phyloP scores from a whole-genome alignment of 1,284 basidiomycete species.

The Pseudozyma sp. region DNA sequence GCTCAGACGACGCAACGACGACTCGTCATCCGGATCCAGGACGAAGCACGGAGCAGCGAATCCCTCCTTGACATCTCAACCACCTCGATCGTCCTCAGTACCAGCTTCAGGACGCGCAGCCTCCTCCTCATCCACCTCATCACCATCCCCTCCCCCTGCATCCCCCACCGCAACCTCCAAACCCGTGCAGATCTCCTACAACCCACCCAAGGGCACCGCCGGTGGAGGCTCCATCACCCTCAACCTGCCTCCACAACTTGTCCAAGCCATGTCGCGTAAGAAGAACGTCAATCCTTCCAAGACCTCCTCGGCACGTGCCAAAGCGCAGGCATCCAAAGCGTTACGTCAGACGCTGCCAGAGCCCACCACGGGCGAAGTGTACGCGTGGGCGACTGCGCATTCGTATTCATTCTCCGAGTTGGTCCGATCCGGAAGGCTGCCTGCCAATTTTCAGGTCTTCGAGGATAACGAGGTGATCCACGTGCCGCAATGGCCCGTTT shows the following conservation, averaged over 20 bases:
- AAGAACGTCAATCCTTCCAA: conserved; percentile 28
- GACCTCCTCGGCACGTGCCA: conserved; percentile 42
- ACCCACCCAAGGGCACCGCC: conserved; percentile 26
- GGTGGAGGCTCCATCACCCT: conserved; percentile 46
- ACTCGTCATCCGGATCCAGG: conserved; percentile 2
- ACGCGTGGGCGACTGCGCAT: conserved; percentile 63
- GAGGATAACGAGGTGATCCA: conserved; percentile 66
- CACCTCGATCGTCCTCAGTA: background rate
- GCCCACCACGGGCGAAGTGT: conserved; percentile 52
- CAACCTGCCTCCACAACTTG: conserved; percentile 41
- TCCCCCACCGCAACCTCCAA: conserved; percentile 21
- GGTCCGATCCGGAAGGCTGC: conserved; percentile 50
- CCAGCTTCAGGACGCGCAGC: conserved; percentile 1
- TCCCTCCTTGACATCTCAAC: background rate
- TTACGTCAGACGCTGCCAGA: conserved; percentile 38
- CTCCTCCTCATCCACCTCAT: conserved; percentile 6
- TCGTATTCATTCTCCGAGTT: conserved; percentile 61
- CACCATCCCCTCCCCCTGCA: background rate
- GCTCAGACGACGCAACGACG: conserved; percentile 21
- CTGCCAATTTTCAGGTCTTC: conserved; percentile 53
- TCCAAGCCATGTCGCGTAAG: conserved; percentile 46
- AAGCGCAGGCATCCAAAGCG: conserved; percentile 47
- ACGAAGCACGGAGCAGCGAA: background rate
- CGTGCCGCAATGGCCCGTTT: conserved; percentile 59
- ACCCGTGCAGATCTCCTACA: conserved; percentile 44